Percentiles rank a stretch among this genome's conserved stretches.
phyloP scores from a whole-genome alignment of 306 rosid species.

The Vigna angularis region DNA sequence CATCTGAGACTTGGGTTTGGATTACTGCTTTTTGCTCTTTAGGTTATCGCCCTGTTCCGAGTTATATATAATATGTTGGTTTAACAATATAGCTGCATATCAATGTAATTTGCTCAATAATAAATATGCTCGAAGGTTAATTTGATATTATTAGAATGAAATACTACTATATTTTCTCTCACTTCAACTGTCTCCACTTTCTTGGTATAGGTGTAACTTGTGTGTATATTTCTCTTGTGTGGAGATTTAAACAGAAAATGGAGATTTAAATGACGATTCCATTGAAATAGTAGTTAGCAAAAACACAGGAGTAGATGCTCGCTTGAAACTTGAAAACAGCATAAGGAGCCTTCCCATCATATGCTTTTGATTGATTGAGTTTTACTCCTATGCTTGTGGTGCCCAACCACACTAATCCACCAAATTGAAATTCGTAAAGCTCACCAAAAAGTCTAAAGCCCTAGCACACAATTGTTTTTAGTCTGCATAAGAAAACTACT shows the following conservation, averaged over 20 bases:
- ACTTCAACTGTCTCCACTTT: conserved; percentile 18
- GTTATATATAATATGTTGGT: neutral
- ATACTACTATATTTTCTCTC: conserved; percentile 10
- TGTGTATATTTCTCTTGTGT: neutral
- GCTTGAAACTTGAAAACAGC: neutral
- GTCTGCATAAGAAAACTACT: neutral
- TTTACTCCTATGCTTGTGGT: neutral
- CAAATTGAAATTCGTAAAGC: neutral
- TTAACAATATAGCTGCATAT: neutral
- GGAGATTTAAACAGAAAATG: neutral
- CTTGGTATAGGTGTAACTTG: neutral
- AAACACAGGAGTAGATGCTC: conserved; percentile 16
- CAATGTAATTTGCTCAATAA: conserved; percentile 1
- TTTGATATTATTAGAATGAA: conserved; percentile 21
- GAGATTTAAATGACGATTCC: neutral
- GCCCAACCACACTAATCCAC: conserved; percentile 20
- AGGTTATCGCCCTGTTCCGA: neutral
- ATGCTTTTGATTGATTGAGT: neutral
- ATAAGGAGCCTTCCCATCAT: neutral
- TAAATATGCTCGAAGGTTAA: neutral
- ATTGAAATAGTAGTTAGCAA: conserved; percentile 22
- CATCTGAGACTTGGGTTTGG: no score
- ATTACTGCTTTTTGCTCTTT: neutral
- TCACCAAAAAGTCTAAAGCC: neutral
- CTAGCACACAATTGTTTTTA: neutral